Evolutionary conservation across 306 rosid species (phyloP), one percentile per base, ranked within the genome.

Genomic region (Medicago arabica): DNA sequence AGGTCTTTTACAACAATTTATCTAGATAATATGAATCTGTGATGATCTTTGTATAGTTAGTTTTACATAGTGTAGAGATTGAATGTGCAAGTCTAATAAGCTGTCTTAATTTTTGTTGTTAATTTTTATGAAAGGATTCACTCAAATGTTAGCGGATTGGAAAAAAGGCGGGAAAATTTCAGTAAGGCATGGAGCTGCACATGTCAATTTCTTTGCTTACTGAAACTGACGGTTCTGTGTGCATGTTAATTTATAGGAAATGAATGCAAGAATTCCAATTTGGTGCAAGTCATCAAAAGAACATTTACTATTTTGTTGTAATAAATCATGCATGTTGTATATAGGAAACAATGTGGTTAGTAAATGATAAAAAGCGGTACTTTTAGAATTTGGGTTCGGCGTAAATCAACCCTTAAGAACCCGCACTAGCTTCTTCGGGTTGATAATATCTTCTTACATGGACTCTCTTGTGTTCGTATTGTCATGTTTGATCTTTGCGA

Each of bases 21-120:
- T 77, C 71, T 68, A 19, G 77, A 72, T 73, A 60, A 70, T 74
- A 61, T 68, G 51, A 47, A 12, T 62, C 44, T 74, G 18, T 78
- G 39, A 79, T 75, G 72, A 41, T 51, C 59, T 66, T 67, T 72
- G 15, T 49, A 38, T n/a, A 61, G 68, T 68, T 60, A 68, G 18
- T 54, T 76, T 39, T 71, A 39, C 43, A 21, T 36, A 38, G 51
- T 69, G 36, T 74, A 58, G 49, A 47, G 63, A 11, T 78, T 44
- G 67, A 12, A 46, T 77, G 72, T 28, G 38, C 10, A 17, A 51
- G 21, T 17, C 36, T 64, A 17, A 17, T 57, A 67, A 67, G 46
- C 67, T 39, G 12, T 66, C 76, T 39, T 59, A 49, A 50, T 23
- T 72, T 67, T 76, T 50, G 15, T 71, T 58, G 54, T 77, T 13